Percentiles rank a stretch among this genome's conserved stretches.
Conservation (phyloP, 1,284 basidiomycete genomes). For the Ceratobasidium papillatum region DNA sequence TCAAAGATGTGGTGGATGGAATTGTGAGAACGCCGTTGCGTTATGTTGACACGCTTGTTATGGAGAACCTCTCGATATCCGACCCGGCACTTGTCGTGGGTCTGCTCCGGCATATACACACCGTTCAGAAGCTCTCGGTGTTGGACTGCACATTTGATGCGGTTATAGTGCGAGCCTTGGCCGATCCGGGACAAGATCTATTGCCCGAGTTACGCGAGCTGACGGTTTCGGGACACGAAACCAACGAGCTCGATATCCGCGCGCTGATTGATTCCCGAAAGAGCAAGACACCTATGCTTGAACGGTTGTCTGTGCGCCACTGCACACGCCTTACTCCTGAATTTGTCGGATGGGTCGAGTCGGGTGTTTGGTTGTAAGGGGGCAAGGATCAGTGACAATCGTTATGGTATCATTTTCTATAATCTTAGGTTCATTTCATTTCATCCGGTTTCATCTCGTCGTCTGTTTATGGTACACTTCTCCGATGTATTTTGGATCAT, state of each 20-base stretch:
- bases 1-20: slow-evolving; percentile 34
- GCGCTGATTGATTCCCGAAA: slow-evolving; percentile 19
- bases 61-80: slow-evolving; percentile 35
- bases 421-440: background rate
- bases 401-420: background rate
- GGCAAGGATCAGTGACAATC: background rate
- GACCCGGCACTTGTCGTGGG: slow-evolving; percentile 32
- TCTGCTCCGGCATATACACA: slow-evolving; percentile 32
- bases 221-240: slow-evolving; percentile 29
- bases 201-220: slow-evolving; percentile 31
- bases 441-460: background rate
- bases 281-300: background rate
- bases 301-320: slow-evolving; percentile 9
- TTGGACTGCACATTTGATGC: slow-evolving; percentile 36
- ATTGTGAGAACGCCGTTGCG: slow-evolving; percentile 30
- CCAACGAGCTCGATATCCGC: slow-evolving; percentile 14
- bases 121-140: slow-evolving; percentile 25
- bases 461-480: background rate
- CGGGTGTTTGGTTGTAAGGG: slow-evolving; percentile 12
- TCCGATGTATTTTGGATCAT: background rate
- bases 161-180: slow-evolving; percentile 12
- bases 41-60: slow-evolving; percentile 32
- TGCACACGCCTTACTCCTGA: slow-evolving; percentile 15
- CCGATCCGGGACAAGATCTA: background rate
- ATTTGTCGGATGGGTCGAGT: slow-evolving; percentile 31